Conservation (phyloP, 257 asterid species). For the Lantana camara region DNA sequence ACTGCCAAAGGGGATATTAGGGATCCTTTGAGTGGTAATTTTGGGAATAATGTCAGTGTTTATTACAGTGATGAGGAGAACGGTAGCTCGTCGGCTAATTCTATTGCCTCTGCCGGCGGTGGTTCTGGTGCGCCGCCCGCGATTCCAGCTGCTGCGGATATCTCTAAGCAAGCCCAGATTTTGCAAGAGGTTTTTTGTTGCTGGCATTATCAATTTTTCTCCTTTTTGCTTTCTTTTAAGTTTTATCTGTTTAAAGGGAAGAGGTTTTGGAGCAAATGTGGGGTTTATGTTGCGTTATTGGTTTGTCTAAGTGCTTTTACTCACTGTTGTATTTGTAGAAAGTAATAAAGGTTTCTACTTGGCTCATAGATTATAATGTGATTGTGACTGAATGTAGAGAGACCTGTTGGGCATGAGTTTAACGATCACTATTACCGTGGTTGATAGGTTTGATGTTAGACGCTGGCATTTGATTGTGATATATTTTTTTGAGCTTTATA, state of each 20-base stretch:
- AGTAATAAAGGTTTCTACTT: not conserved
- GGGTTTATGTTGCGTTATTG: not conserved
- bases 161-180: constrained; percentile 70
- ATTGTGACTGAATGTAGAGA: constrained; percentile 10
- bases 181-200: constrained; percentile 63
- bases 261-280: not conserved
- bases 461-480: not conserved
- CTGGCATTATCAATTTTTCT: not conserved
- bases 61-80: constrained; percentile 52
- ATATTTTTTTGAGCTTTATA: not conserved
- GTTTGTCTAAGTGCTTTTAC: not conserved
- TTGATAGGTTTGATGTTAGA: not conserved
- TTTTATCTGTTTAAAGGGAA: not conserved
- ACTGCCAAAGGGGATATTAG: constrained; percentile 39
- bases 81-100: constrained; percentile 41
- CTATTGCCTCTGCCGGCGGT: constrained; percentile 33
- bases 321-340: not conserved
- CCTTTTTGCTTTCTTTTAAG: not conserved
- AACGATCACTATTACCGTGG: not conserved
- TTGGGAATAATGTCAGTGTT: constrained; percentile 33
- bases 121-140: constrained; percentile 27
- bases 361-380: not conserved
- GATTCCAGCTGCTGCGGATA: constrained; percentile 49
- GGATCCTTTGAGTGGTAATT: constrained; percentile 58
- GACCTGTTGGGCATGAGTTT: not conserved